Evolutionary conservation across 2,329 filamentous ascomycete genomes (phyloP).

Genomic region (Aureobasidium namibiae): DNA sequence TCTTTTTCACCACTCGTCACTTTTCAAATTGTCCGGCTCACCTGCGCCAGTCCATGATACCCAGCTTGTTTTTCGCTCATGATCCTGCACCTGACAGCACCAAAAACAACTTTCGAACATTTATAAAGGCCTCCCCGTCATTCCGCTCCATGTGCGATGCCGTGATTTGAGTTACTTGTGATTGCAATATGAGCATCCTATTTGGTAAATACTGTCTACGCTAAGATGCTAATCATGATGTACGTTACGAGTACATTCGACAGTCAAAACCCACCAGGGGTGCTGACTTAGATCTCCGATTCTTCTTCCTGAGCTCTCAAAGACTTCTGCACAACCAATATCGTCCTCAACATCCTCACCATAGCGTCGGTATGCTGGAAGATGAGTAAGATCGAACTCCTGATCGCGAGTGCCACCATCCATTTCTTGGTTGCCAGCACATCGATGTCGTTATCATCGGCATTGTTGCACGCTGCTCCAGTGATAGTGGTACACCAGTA

Average conservation of each 20-base stretch:
- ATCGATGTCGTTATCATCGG: not conserved
- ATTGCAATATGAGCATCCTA: not conserved
- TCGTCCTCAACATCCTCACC: slow-evolving; percentile 20
- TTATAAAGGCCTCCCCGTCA: no score
- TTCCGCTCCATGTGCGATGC: no score
- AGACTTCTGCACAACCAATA: slow-evolving; percentile 21
- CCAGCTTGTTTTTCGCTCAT: not conserved
- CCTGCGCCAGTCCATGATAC: not conserved
- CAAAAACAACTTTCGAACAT: no score
- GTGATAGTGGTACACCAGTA: slow-evolving; percentile 26
- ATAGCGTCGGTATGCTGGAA: slow-evolving; percentile 25
- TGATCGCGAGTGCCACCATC: slow-evolving; percentile 24
- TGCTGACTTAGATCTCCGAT: not conserved
- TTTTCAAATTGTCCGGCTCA: not conserved
- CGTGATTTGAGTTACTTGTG: not conserved
- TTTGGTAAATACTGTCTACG: not conserved
- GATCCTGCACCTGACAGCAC: no score
- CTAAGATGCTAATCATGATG: not conserved
- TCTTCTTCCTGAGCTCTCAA: not conserved
- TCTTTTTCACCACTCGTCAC: not conserved
- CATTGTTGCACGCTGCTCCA: slow-evolving; percentile 22
- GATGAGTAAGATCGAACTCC: slow-evolving; percentile 24
- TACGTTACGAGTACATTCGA: not conserved
- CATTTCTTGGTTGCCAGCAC: slow-evolving; percentile 22
- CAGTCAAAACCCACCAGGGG: not conserved